Percentiles rank a stretch among this genome's conserved stretches.
Conservation (phyloP, 2,329 filamentous ascomycete genomes). For the Helicocarpus griseus region DNA sequence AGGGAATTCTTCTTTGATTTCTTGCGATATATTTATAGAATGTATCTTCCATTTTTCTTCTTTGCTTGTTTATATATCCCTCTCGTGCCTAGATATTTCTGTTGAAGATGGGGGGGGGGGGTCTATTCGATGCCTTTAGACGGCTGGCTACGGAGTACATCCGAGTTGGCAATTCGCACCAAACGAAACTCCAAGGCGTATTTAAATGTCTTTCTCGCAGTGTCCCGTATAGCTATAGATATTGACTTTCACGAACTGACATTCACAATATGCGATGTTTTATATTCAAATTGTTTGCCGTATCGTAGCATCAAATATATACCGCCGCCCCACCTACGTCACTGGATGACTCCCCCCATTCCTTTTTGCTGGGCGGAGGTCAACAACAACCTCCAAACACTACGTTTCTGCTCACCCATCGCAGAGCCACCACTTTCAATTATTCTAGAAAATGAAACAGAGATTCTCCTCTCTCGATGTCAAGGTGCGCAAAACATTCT, state of each 20-base stretch:
- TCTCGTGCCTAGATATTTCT: background rate
- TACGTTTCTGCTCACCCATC: background rate
- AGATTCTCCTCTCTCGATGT: conserved; percentile 50
- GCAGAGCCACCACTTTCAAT: background rate
- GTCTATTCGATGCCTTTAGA: background rate
- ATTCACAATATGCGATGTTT: background rate
- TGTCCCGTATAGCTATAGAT: background rate
- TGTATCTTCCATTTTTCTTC: background rate
- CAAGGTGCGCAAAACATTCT: conserved; percentile 32
- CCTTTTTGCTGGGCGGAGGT: background rate
- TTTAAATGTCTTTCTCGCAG: too few relatives aligned
- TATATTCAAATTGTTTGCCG: background rate
- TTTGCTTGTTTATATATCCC: background rate
- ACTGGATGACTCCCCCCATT: conserved; percentile 3
- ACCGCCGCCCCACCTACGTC: conserved; percentile 16
- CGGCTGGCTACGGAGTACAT: too few relatives aligned
- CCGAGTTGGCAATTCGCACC: too few relatives aligned
- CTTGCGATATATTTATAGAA: background rate
- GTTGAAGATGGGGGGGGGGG: background rate
- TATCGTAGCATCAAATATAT: background rate
- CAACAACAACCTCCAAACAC: background rate
- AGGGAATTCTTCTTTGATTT: background rate
- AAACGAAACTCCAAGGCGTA: too few relatives aligned
- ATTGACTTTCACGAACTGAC: background rate
- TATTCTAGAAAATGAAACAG: conserved; percentile 44